Conservation (phyloP, 1,284 basidiomycete genomes). For the Neotropicomus parvogracilis region DNA sequence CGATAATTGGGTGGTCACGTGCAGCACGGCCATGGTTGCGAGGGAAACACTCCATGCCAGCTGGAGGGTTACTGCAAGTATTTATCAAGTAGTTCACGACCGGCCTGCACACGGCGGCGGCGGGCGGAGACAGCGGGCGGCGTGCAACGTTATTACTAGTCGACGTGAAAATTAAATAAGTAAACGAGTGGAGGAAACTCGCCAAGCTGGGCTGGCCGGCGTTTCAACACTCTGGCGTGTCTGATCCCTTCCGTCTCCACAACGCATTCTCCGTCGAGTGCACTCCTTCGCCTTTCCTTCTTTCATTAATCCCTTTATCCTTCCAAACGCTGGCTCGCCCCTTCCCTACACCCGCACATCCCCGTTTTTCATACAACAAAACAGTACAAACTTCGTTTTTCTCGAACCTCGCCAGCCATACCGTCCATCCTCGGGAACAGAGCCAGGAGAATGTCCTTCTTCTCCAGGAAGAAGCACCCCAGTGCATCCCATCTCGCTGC, state of each 20-base stretch:
- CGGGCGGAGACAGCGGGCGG: conserved; percentile 12
- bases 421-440: conserved; percentile 53
- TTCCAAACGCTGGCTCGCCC: conserved; percentile 28
- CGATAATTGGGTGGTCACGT: conserved; percentile 22
- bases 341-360: conserved; percentile 8
- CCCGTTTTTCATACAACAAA: conserved; percentile 14
- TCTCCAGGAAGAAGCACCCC: conserved; percentile 75
- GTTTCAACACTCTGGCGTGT: conserved; percentile 5
- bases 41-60: conserved; percentile 20
- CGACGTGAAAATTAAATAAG: conserved; percentile 8
- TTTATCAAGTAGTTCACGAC: background rate
- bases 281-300: conserved; percentile 6
- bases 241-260: conserved; percentile 18
- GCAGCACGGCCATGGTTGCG: conserved; percentile 17
- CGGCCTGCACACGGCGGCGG: conserved; percentile 9
- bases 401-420: conserved; percentile 42
- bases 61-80: background rate
- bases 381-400: conserved; percentile 18
- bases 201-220: background rate
- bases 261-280: conserved; percentile 13
- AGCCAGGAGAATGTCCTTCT: conserved; percentile 82
- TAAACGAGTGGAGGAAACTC: background rate
- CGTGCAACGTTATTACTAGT: conserved; percentile 9
- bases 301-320: conserved; percentile 8
- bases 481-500: conserved; percentile 39